Percentiles rank a stretch among this genome's conserved stretches.
These are phyloP conservation scores for Tuber indicum DNA, from an alignment of 495 filamentous ascomycete species.

Conservation along the genomic window DNA sequence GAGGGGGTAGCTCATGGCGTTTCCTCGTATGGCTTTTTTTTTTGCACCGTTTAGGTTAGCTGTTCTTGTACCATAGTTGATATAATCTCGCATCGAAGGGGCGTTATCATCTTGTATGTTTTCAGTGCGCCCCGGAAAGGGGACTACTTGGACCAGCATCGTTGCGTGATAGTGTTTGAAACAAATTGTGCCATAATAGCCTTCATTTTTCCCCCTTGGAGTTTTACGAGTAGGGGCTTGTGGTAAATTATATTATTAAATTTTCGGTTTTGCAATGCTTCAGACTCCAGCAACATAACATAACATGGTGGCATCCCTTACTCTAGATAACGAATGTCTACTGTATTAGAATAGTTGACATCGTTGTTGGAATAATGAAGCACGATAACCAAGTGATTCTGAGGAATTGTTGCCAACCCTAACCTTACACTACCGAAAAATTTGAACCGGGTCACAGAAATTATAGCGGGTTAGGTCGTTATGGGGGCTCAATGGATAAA, in stretches of 20 bases:
- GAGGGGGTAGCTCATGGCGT: conserved; percentile 7
- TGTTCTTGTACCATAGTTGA: not conserved
- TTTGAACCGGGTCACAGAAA: not conserved
- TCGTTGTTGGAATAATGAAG: not conserved
- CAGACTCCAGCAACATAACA: not conserved
- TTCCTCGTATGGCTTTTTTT: not conserved
- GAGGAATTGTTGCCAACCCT: not conserved
- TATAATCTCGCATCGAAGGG: not conserved
- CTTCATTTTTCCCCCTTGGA: not conserved
- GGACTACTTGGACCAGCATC: not conserved
- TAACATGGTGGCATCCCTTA: not conserved
- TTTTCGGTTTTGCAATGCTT: not conserved
- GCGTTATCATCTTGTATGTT: not conserved
- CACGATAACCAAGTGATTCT: not conserved
- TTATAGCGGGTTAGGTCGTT: not conserved
- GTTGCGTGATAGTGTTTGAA: not conserved
- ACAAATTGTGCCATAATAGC: not conserved
- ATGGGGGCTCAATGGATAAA: not conserved
- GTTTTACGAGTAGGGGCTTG: not conserved
- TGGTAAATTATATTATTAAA: not conserved
- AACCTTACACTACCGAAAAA: not conserved
- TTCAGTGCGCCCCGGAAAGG: not conserved
- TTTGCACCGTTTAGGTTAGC: not conserved
- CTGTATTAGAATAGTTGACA: not conserved
- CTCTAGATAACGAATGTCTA: not conserved